Evolutionary conservation across 2,329 filamentous ascomycete species (phyloP), one percentile per base, ranked within the genome.

Genomic region (Exophiala sp.): DNA sequence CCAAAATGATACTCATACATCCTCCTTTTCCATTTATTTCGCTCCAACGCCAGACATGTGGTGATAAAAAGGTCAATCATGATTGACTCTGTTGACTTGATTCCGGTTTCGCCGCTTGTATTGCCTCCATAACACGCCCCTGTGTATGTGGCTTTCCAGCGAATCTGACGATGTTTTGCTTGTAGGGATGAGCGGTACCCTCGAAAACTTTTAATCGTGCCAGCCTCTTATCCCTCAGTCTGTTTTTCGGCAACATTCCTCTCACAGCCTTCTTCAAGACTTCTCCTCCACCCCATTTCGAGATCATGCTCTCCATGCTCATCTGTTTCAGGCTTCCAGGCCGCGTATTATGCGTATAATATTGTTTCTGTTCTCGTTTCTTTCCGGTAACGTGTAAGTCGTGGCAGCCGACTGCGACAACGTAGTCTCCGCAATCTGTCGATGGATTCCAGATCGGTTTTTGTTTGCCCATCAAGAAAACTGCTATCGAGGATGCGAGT

Each of bases 391-490:
- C 87, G 75, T 91, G 85, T 46, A 99, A 79, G 44, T 92, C 85
- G 38, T 87, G 82, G 78, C 94, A 97, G 71, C 91, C 86, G 35
- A 89, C 89, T 47, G 94, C 91, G 1, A 99, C 92, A 10, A 99
- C 91, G 73, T 99, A 99, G 83, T 99, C 94, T 65, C 94, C 94
- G 80, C 94, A 97, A 79, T 99, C 94, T 58, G 91, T 96, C 18
- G 91, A 96, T 1, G 94, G 94, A 75, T 97, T 89, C 77, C 85
- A 99, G 72, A 94, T 96, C 18, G 94, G 94, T 77, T 99, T 99
- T 81, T 99, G 88, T 80, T 99, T 99, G 75, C 94, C 94, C 91
- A 97, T 84, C 20, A 84, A 71, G 36, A 64, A 53, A 33, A 62
- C 56, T 16, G 65, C 64, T 63, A 78, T 70, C 2, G 70, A 62